Conservation (phyloP, 306 rosid species). For the Gynostemma pentaphyllum region DNA sequence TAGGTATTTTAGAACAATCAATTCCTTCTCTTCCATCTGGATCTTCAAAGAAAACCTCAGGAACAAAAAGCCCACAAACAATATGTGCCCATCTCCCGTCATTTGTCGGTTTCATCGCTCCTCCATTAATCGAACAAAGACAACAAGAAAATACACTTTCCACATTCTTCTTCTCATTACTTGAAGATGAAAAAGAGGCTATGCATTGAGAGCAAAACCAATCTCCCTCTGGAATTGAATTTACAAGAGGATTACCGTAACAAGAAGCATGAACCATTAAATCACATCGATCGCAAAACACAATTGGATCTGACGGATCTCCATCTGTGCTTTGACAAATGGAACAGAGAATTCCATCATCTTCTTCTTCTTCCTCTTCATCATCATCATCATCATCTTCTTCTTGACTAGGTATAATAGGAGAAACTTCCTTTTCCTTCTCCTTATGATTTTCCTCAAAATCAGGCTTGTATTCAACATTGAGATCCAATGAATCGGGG, state of each 20-base stretch:
- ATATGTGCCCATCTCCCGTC: slow-evolving; percentile 62
- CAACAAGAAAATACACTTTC: slow-evolving; percentile 16
- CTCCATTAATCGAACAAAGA: slow-evolving; percentile 47
- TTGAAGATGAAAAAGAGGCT: neutral
- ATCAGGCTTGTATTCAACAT: slow-evolving; percentile 34
- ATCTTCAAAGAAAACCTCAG: slow-evolving; percentile 67
- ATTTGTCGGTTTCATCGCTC: slow-evolving; percentile 48
- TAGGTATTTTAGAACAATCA: slow-evolving; percentile 55
- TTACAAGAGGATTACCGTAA: slow-evolving; percentile 55
- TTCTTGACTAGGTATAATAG: neutral
- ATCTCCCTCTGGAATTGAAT: slow-evolving; percentile 48
- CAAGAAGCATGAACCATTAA: slow-evolving; percentile 81
- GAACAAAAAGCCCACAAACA: slow-evolving; percentile 58
- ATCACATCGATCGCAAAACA: slow-evolving; percentile 78
- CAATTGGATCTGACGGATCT: slow-evolving; percentile 64
- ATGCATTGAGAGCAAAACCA: slow-evolving; percentile 66
- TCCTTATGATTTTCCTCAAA: slow-evolving; percentile 5
- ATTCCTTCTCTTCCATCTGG: slow-evolving; percentile 71
- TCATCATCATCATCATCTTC: slow-evolving; percentile 11
- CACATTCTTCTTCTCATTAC: neutral
- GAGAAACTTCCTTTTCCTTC: neutral
- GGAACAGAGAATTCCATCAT: slow-evolving; percentile 55
- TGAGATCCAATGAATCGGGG: slow-evolving; percentile 36
- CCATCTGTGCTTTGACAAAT: slow-evolving; percentile 82
- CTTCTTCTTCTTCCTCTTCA: slow-evolving; percentile 16